These are phyloP conservation scores for Aspergillus texensis DNA, from an alignment of 2,329 filamentous ascomycete genomes.

Conservation along the genomic window DNA sequence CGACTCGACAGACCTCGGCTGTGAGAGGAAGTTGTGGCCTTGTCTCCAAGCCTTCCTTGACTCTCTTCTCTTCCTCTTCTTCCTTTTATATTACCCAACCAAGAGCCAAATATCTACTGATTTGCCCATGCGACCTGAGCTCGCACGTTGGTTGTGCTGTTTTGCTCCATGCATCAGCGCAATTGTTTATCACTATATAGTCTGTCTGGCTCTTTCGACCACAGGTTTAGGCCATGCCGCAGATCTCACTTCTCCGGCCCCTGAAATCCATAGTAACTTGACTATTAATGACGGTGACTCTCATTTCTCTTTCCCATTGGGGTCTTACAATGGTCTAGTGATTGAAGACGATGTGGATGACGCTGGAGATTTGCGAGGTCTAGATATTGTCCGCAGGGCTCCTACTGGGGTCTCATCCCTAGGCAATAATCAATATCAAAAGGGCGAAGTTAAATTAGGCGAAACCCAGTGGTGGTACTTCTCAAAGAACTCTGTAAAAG, in stretches of 20 bases:
- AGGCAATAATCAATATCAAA: constrained; percentile 66
- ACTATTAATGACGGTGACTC: constrained; percentile 41
- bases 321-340: constrained; percentile 34
- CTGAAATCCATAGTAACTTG: constrained; percentile 52
- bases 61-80: not conserved
- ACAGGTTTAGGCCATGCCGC: constrained; percentile 68
- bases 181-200: constrained; percentile 59
- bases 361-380: constrained; percentile 33
- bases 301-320: constrained; percentile 29
- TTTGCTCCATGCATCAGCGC: constrained; percentile 68
- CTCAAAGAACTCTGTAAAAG: constrained; percentile 57
- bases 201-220: constrained; percentile 64
- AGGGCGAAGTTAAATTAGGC: constrained; percentile 65
- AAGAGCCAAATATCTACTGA: not conserved
- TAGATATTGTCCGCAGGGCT: constrained; percentile 60
- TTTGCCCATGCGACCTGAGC: constrained; percentile 49
- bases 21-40: constrained; percentile 11
- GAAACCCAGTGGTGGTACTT: constrained; percentile 67
- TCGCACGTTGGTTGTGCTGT: constrained; percentile 71
- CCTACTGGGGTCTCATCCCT: constrained; percentile 53
- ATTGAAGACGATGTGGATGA: constrained; percentile 35
- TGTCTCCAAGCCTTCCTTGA: not conserved
- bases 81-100: not conserved
- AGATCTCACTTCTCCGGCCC: constrained; percentile 50
- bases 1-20: constrained; percentile 17